phyloP scores from a whole-genome alignment of 1,284 basidiomycete species.

The Athelia psychrophila region DNA sequence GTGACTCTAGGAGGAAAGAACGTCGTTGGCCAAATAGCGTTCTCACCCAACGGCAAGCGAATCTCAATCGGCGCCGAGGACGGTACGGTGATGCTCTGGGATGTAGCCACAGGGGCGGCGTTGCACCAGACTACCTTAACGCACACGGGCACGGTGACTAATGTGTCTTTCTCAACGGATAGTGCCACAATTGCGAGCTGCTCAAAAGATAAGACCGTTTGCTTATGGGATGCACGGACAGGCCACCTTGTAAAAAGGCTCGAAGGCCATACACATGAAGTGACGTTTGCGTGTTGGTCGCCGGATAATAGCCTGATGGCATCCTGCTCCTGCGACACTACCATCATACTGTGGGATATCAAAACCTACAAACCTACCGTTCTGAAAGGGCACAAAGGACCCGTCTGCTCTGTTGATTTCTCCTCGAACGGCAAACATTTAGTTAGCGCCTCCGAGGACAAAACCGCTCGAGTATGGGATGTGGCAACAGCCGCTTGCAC shows the following conservation, averaged over 20 bases:
- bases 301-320: constrained; percentile 3
- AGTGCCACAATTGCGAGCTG: constrained; percentile 9
- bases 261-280: neutral
- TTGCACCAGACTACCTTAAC: constrained; percentile 6
- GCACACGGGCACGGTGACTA: neutral
- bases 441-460: constrained; percentile 18
- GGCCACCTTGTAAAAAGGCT: constrained; percentile 4
- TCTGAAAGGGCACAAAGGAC: constrained; percentile 7
- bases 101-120: constrained; percentile 14
- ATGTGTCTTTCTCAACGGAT: constrained; percentile 1
- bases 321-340: constrained; percentile 4
- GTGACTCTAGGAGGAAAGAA: constrained; percentile 11
- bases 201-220: constrained; percentile 16
- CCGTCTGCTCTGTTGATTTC: constrained; percentile 15
- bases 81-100: constrained; percentile 18
- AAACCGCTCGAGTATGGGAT: constrained; percentile 20
- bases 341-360: constrained; percentile 5
- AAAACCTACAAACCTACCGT: neutral
- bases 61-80: constrained; percentile 15
- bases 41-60: constrained; percentile 18
- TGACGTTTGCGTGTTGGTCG: constrained; percentile 1
- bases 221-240: constrained; percentile 10
- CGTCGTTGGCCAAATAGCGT: constrained; percentile 15
- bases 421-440: constrained; percentile 13
- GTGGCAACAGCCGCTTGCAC: constrained; percentile 17